Conservation (phyloP, 1,139 yeast genomes). For the Saccharomyces hybrid region DNA sequence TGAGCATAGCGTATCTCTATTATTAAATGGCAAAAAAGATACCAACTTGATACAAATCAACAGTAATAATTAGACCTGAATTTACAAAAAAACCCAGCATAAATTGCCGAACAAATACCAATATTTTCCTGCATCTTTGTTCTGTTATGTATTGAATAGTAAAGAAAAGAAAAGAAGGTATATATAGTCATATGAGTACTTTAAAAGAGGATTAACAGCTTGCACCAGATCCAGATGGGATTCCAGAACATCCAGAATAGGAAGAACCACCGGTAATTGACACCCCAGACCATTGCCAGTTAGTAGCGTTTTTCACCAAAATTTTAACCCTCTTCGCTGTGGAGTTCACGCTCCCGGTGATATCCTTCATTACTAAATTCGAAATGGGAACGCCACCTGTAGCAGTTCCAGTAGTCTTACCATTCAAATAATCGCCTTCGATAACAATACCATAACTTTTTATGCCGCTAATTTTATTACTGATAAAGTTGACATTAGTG, state of each 20-base stretch:
- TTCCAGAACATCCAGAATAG: slow-evolving; percentile 9
- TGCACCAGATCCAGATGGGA: slow-evolving; percentile 9
- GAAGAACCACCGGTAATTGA: slow-evolving; percentile 10
- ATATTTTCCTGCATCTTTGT: background rate
- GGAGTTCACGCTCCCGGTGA: background rate
- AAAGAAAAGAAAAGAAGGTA: background rate
- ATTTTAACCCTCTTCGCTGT: slow-evolving; percentile 2
- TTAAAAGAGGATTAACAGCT: background rate
- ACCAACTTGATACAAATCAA: too few species aligned
- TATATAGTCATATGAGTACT: background rate
- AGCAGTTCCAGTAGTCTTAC: slow-evolving; percentile 13
- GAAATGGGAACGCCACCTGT: slow-evolving; percentile 16
- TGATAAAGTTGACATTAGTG: slow-evolving; percentile 8
- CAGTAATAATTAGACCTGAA: too few species aligned
- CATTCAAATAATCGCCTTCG: slow-evolving; percentile 13
- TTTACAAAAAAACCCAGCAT: background rate
- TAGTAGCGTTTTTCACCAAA: slow-evolving; percentile 11
- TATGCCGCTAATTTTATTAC: slow-evolving; percentile 8
- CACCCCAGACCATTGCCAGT: slow-evolving; percentile 9
- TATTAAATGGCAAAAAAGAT: too few species aligned
- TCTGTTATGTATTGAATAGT: background rate
- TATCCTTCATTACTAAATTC: slow-evolving; percentile 8
- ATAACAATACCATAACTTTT: slow-evolving; percentile 14
- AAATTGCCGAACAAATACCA: background rate
- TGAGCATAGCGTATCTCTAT: too few species aligned